A percentile compares a stretch with the other conserved stretches of the same genome.
phyloP scores from a whole-genome alignment of 148 eudicot genomes.

The Pharnaceum exiguum region DNA sequence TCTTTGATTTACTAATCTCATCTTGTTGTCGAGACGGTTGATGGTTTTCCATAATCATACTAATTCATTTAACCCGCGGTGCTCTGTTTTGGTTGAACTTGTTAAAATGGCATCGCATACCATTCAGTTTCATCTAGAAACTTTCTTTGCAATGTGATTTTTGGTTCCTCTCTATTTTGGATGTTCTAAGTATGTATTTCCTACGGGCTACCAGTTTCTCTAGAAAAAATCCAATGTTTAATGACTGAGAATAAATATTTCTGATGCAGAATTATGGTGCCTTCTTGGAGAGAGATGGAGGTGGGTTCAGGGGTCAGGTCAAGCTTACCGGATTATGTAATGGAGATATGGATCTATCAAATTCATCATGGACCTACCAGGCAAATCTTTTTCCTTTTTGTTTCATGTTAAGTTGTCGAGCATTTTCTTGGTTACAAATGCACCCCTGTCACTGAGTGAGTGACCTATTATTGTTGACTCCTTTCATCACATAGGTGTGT shows the following conservation, averaged over 20 bases:
- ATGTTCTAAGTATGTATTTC: not conserved
- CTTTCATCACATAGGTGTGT: not conserved
- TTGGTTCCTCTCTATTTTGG: not conserved
- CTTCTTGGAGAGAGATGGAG: conserved; percentile 88
- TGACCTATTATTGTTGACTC: not conserved
- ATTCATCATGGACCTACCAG: conserved; percentile 79
- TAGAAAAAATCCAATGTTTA: no score
- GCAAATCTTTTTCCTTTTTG: conserved; percentile 25
- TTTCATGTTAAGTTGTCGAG: not conserved
- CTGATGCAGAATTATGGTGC: conserved; percentile 85
- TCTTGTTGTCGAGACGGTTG: not conserved
- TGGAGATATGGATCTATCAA: conserved; percentile 64
- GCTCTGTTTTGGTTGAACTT: not conserved
- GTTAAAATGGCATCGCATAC: not conserved
- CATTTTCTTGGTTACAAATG: no score
- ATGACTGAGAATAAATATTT: no score
- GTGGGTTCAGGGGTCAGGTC: conserved; percentile 78
- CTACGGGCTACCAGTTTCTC: not conserved
- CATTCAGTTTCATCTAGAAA: not conserved
- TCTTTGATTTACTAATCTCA: no score
- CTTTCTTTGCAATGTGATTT: not conserved
- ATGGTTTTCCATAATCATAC: not conserved
- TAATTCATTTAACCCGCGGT: not conserved
- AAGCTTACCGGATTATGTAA: conserved; percentile 59
- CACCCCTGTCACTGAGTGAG: not conserved